Conservation (phyloP, 192 early-diverging fungal species). For the Rhizoclosmatium sp. region DNA sequence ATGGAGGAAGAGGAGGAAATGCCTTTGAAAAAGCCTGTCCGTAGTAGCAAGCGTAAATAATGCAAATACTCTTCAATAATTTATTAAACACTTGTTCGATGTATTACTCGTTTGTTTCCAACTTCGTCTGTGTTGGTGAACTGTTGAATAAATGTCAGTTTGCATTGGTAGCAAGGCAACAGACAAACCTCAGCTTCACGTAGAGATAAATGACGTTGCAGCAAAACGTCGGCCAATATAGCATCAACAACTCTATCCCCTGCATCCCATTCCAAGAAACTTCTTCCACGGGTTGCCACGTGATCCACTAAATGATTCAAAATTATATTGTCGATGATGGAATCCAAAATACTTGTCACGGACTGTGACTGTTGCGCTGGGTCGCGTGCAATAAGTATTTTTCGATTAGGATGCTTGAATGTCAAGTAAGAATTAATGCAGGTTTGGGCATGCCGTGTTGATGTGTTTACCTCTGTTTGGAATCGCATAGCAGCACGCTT, state of each 20-base stretch:
- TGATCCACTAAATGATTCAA: conserved; percentile 11
- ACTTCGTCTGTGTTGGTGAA: neutral
- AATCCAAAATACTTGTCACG: conserved; percentile 18
- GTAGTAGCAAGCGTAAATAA: neutral
- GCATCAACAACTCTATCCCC: conserved; percentile 22
- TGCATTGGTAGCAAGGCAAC: neutral
- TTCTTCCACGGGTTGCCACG: neutral
- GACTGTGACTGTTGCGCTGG: neutral
- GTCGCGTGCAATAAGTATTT: neutral
- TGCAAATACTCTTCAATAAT: neutral
- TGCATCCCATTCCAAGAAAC: conserved; percentile 33
- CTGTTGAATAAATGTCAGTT: neutral
- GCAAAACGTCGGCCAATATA: conserved; percentile 16
- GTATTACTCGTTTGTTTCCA: neutral
- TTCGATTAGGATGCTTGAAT: neutral
- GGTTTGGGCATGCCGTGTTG: neutral
- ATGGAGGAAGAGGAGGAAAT: conserved; percentile 26
- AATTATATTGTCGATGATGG: conserved; percentile 16
- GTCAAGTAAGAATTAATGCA: neutral
- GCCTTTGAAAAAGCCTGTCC: neutral
- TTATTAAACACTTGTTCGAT: neutral
- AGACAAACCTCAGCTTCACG: conserved; percentile 12
- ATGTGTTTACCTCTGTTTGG: neutral
- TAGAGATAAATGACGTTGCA: conserved; percentile 17
- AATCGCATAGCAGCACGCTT: neutral